Evolutionary conservation across 2,329 filamentous ascomycete species (phyloP).

Genomic region (Verticillium zaregamsianum): DNA sequence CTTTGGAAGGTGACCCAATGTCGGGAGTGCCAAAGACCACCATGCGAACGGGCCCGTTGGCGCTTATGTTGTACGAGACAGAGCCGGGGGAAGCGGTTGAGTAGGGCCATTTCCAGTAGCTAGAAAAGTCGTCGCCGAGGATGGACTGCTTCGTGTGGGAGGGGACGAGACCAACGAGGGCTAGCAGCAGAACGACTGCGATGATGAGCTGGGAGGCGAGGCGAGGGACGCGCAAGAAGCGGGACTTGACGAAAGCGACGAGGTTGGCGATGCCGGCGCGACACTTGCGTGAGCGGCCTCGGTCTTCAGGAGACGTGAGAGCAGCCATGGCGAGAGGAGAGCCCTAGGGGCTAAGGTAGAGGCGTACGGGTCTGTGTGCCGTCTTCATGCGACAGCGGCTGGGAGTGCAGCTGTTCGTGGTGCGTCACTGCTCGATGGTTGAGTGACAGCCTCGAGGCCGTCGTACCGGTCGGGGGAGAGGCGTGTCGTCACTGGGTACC

Average conservation of each 20-base stretch:
- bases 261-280: slow-evolving; percentile 19
- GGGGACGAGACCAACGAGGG: slow-evolving; percentile 21
- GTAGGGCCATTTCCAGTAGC: not conserved
- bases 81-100: slow-evolving; percentile 11
- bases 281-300: slow-evolving; percentile 5
- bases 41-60: slow-evolving; percentile 35
- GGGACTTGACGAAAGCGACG: slow-evolving; percentile 35
- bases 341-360: not conserved
- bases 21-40: slow-evolving; percentile 48
- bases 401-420: not conserved
- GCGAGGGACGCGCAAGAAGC: slow-evolving; percentile 31
- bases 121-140: slow-evolving; percentile 2
- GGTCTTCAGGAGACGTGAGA: not conserved
- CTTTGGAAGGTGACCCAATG: slow-evolving; percentile 29
- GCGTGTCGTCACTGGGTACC: too few relatives aligned
- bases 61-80: slow-evolving; percentile 11
- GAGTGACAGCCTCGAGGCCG: too few relatives aligned
- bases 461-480: too few relatives aligned
- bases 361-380: not conserved
- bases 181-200: slow-evolving; percentile 19
- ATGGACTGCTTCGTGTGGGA: slow-evolving; percentile 9
- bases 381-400: not conserved
- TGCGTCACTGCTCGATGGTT: too few relatives aligned
- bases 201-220: slow-evolving; percentile 21
- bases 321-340: not conserved